Evolutionary conservation across 495 filamentous ascomycete species (phyloP).

Genomic region (Chaetomium fimeti): DNA sequence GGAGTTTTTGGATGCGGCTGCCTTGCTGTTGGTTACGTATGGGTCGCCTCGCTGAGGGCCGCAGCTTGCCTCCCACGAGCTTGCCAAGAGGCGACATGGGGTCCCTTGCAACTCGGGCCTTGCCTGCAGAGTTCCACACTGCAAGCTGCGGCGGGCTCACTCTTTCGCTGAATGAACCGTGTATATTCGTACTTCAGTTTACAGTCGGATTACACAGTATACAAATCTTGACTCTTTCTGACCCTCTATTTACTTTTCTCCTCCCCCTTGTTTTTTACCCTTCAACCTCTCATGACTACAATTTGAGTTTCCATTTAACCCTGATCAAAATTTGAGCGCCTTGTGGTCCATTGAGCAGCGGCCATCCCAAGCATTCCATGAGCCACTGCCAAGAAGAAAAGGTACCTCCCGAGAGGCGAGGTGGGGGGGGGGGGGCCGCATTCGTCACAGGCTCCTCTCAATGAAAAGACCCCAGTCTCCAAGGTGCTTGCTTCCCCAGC

Average conservation of each 20-base stretch:
- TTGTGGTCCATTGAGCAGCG: not conserved
- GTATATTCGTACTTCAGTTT: no score
- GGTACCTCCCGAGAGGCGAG: not conserved
- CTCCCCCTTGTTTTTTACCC: no score
- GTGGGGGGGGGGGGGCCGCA: no score
- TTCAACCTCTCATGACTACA: no score
- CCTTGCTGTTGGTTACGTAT: slow-evolving; percentile 34
- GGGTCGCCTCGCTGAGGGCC: slow-evolving; percentile 16
- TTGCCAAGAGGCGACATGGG: slow-evolving; percentile 13
- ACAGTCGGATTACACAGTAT: no score
- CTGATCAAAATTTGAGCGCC: no score
- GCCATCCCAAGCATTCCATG: not conserved
- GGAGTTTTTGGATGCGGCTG: slow-evolving; percentile 20
- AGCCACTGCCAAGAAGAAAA: slow-evolving; percentile 6
- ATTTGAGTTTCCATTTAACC: no score
- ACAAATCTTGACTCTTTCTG: no score
- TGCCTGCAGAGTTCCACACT: not conserved
- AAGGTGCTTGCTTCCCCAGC: not conserved
- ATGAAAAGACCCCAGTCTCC: not conserved
- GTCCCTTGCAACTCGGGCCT: not conserved
- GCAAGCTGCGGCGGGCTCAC: no score
- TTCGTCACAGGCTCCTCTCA: not conserved
- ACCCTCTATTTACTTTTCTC: no score
- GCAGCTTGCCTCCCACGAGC: slow-evolving; percentile 21
- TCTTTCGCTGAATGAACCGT: no score